A percentile compares a stretch with the other conserved stretches of the same genome.
Conservation (phyloP, 306 rosid species). For the Gillenia trifoliata region DNA sequence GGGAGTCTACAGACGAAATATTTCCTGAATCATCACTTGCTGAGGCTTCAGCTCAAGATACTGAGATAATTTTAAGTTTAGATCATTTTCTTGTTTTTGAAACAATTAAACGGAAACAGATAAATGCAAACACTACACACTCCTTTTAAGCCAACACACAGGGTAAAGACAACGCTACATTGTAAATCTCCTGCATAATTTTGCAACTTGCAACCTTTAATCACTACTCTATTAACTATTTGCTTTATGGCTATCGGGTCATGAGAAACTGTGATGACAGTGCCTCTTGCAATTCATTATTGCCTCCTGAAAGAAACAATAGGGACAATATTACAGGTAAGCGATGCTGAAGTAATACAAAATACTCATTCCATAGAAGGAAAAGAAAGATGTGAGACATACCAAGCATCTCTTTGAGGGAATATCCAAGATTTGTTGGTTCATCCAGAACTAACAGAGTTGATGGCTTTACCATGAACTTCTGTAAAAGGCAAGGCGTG, state of each 20-base stretch:
- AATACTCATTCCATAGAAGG: not conserved
- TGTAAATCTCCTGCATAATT: conserved; percentile 90
- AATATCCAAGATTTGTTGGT: conserved; percentile 95
- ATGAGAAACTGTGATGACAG: conserved; percentile 91
- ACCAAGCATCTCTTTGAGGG: conserved; percentile 99
- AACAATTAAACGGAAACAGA: not conserved
- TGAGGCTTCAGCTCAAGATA: not conserved
- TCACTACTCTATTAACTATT: conserved; percentile 88
- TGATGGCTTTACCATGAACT: conserved; percentile 95
- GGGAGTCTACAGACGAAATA: too few species aligned
- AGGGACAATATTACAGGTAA: conserved; percentile 7
- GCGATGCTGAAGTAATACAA: not conserved
- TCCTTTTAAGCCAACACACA: not conserved
- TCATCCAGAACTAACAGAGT: conserved; percentile 86
- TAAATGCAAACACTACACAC: not conserved
- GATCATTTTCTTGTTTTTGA: not conserved
- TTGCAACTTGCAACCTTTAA: conserved; percentile 62
- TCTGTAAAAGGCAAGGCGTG: conserved; percentile 95
- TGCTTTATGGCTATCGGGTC: conserved; percentile 91
- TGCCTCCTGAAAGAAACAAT: conserved; percentile 66
- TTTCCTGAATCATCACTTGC: not conserved
- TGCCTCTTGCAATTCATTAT: conserved; percentile 73
- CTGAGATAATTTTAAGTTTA: not conserved
- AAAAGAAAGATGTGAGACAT: conserved; percentile 16
- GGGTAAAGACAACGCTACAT: conserved; percentile 42